phyloP scores from a whole-genome alignment of 208 protist genomes.

The Willaertia magna region DNA sequence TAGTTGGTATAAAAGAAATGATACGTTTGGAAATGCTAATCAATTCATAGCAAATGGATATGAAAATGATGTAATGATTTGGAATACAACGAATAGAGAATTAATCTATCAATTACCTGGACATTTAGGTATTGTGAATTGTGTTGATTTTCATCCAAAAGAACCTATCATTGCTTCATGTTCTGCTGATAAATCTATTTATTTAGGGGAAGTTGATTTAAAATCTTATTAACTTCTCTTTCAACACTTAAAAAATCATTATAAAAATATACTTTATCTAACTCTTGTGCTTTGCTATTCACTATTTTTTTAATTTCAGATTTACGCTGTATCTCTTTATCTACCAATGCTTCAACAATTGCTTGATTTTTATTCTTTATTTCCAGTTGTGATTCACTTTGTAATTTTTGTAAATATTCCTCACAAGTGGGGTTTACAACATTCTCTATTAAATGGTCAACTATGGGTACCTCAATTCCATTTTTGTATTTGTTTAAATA shows the following conservation, averaged over 20 bases:
- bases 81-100: background rate
- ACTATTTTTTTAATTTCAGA: too few relatives aligned
- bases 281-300: too few relatives aligned
- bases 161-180: slow-evolving; percentile 17
- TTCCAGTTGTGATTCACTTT: too few relatives aligned
- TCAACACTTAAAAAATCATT: too few relatives aligned
- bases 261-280: too few relatives aligned
- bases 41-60: background rate
- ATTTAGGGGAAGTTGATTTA: slow-evolving; percentile 15
- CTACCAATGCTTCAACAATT: too few relatives aligned
- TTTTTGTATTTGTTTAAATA: background rate
- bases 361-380: too few relatives aligned
- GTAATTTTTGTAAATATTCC: too few relatives aligned
- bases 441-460: too few relatives aligned
- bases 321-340: too few relatives aligned
- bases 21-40: background rate
- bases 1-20: background rate
- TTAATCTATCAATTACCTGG: slow-evolving; percentile 20
- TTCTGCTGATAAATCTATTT: slow-evolving; percentile 12
- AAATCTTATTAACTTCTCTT: background rate
- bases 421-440: too few relatives aligned
- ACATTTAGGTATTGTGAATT: slow-evolving; percentile 21
- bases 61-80: slow-evolving; percentile 12
- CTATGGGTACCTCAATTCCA: too few relatives aligned
- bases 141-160: slow-evolving; percentile 23